These are phyloP conservation scores for Tarenaya hassleriana DNA, from an alignment of 345 rosid genomes.

Conservation along the genomic window DNA sequence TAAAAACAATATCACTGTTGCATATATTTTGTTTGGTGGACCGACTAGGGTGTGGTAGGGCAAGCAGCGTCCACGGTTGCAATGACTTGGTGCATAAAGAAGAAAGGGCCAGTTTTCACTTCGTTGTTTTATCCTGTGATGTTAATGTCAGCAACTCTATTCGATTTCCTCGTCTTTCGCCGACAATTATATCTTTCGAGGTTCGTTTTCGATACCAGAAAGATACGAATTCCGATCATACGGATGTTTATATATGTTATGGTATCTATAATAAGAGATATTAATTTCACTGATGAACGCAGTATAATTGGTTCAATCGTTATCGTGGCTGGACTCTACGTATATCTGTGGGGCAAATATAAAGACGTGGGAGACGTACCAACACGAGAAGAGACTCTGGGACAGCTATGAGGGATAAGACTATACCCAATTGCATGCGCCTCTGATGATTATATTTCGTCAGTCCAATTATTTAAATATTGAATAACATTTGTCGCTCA, in stretches of 20 bases:
- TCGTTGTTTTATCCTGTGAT: constrained; percentile 52
- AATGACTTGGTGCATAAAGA: constrained; percentile 65
- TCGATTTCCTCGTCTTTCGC: constrained; percentile 53
- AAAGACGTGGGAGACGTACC: constrained; percentile 23
- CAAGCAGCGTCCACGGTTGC: constrained; percentile 62
- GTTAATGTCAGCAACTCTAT: constrained; percentile 46
- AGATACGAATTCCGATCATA: too few species aligned
- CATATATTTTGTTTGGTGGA: too few species aligned
- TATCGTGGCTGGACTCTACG: constrained; percentile 50
- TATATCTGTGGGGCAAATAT: constrained; percentile 62
- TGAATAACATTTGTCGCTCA: too few species aligned
- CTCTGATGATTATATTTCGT: too few species aligned
- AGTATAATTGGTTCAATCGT: constrained; percentile 59
- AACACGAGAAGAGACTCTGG: too few species aligned
- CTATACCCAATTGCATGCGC: too few species aligned
- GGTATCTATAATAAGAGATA: too few species aligned
- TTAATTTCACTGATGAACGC: too few species aligned
- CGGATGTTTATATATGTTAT: not conserved
- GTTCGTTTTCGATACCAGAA: too few species aligned
- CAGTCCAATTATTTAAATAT: too few species aligned
- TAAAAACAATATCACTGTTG: too few species aligned
- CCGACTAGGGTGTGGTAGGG: constrained; percentile 51
- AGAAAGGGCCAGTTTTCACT: constrained; percentile 60
- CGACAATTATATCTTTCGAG: constrained; percentile 58
- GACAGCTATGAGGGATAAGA: too few species aligned